phyloP scores from a whole-genome alignment of 306 rosid genomes.

The Ochetophila trinervis region DNA sequence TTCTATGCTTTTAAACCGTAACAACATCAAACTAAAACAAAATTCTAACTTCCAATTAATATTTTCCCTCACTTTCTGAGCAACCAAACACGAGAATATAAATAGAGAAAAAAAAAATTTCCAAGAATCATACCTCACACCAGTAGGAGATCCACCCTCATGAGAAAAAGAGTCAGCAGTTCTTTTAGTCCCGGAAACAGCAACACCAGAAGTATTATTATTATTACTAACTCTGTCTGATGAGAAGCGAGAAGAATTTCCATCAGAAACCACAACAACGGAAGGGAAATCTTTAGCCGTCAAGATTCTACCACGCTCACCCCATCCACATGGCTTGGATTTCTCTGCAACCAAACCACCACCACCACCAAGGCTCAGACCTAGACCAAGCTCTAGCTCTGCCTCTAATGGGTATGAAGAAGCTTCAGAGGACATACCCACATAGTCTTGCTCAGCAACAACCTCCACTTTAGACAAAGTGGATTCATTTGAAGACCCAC shows the following conservation, averaged over 20 bases:
- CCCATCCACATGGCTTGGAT: constrained; percentile 39
- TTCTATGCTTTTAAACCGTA: background rate
- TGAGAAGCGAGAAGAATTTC: constrained; percentile 34
- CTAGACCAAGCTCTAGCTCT: constrained; percentile 58
- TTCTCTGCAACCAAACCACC: constrained; percentile 20
- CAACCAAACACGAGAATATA: constrained; percentile 1
- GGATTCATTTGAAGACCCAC: constrained; percentile 34
- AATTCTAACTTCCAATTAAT: background rate
- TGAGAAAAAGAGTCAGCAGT: constrained; percentile 59
- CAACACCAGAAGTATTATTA: constrained; percentile 15
- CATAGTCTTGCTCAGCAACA: constrained; percentile 29
- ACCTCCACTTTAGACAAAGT: constrained; percentile 31
- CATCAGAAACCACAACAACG: constrained; percentile 36
- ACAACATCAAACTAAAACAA: background rate
- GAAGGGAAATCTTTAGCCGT: constrained; percentile 66
- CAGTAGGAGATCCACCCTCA: constrained; percentile 53
- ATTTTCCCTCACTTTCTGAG: constrained; percentile 3
- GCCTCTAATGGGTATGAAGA: constrained; percentile 41
- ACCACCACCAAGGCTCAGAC: constrained; percentile 30
- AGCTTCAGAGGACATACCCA: constrained; percentile 40
- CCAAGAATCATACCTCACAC: constrained; percentile 35
- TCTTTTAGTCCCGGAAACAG: constrained; percentile 62
- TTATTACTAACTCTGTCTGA: constrained; percentile 27
- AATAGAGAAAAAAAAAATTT: background rate
- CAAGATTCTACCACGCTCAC: constrained; percentile 56